Evolutionary conservation across 163 green algal genomes (phyloP).

Genomic region (Volvox carteri): DNA sequence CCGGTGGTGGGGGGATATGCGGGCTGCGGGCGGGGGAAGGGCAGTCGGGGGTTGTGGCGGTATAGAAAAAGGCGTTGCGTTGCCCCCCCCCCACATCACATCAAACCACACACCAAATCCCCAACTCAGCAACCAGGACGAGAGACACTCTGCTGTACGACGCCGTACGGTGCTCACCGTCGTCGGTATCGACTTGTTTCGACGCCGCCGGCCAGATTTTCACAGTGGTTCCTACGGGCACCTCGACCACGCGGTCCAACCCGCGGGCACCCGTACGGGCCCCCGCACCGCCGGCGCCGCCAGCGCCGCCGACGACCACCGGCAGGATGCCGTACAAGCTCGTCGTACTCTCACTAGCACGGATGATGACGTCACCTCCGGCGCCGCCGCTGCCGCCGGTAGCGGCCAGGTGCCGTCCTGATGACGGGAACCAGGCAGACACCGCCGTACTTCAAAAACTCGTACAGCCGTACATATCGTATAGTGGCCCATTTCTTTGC

Average conservation of each 20-base stretch:
- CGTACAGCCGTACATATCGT: neutral
- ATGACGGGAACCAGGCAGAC: neutral
- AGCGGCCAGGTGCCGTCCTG: slow-evolving; percentile 11
- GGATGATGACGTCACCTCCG: slow-evolving; percentile 33
- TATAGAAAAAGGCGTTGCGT: neutral
- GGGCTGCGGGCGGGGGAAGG: neutral
- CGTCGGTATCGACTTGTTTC: neutral
- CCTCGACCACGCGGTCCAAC: neutral
- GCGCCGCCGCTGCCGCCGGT: slow-evolving; percentile 24
- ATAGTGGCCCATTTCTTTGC: neutral
- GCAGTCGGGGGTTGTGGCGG: neutral
- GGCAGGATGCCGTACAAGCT: slow-evolving; percentile 2
- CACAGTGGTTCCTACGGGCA: slow-evolving; percentile 32
- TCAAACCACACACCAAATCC: neutral
- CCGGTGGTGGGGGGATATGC: neutral
- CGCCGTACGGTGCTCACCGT: neutral
- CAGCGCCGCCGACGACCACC: neutral
- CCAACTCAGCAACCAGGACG: too few relatives aligned
- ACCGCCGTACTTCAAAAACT: neutral
- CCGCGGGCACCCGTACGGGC: slow-evolving; percentile 11
- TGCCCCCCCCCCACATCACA: neutral
- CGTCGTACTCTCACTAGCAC: neutral
- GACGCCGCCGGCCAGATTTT: neutral
- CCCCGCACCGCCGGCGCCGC: neutral
- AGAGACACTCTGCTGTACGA: too few relatives aligned